phyloP scores from a whole-genome alignment of 257 asterid species.

The Echium plantagineum region DNA sequence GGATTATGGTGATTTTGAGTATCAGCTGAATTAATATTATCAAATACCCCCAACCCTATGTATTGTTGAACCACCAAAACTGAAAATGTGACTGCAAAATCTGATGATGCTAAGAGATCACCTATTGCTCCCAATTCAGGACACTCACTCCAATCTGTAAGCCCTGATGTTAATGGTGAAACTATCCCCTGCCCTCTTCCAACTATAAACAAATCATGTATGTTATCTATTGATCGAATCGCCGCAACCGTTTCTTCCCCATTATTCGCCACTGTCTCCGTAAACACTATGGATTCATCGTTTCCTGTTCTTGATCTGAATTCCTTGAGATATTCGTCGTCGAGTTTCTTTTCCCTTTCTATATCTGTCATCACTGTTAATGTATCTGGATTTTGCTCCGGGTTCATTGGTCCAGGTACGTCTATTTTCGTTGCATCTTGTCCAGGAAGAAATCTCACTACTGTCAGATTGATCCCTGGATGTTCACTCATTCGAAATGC shows the following conservation, averaged over 20 bases:
- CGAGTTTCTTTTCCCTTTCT: constrained; percentile 46
- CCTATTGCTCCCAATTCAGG: constrained; percentile 94
- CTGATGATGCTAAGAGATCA: constrained; percentile 78
- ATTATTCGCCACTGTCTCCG: constrained; percentile 47
- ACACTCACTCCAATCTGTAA: constrained; percentile 95
- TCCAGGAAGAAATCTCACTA: constrained; percentile 44
- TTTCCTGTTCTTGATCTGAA: constrained; percentile 34
- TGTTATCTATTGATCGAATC: constrained; percentile 43
- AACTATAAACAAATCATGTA: constrained; percentile 62
- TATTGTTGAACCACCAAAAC: constrained; percentile 87
- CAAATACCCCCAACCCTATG: constrained; percentile 36
- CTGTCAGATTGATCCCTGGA: constrained; percentile 44
- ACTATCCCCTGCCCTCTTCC: constrained; percentile 67
- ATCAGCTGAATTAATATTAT: constrained; percentile 29
- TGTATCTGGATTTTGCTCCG: constrained; percentile 16
- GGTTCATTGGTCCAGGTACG: background rate
- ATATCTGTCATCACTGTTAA: constrained; percentile 31
- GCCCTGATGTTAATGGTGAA: constrained; percentile 70
- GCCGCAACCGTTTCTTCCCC: constrained; percentile 88
- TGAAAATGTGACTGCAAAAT: constrained; percentile 63
- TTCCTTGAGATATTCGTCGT: constrained; percentile 47
- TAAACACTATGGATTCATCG: constrained; percentile 30
- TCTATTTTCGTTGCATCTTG: constrained; percentile 16
- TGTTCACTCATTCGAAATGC: constrained; percentile 69
- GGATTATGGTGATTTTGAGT: constrained; percentile 34